These are phyloP conservation scores for Irpex sp. DNA, from an alignment of 1,284 basidiomycete genomes.

Conservation along the genomic window DNA sequence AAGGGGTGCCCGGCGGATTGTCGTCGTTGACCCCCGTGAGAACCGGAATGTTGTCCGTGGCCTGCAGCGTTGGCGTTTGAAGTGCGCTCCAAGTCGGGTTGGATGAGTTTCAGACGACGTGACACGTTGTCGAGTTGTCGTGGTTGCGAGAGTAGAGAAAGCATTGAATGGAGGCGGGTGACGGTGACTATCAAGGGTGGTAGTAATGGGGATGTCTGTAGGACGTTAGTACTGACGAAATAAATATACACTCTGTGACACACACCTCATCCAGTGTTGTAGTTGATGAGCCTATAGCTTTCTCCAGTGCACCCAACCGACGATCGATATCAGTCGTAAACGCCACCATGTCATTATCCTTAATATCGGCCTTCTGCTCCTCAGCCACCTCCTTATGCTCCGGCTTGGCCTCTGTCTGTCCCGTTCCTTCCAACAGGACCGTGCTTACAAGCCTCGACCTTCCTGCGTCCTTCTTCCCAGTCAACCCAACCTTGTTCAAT, in stretches of 20 bases:
- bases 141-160: conserved; percentile 90
- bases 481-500: conserved; percentile 45
- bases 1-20: conserved; percentile 13
- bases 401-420: conserved; percentile 20
- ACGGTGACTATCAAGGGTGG: conserved; percentile 82
- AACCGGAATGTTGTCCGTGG: conserved; percentile 32
- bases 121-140: conserved; percentile 97
- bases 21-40: conserved; percentile 25
- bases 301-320: conserved; percentile 78
- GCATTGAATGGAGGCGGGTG: conserved; percentile 78
- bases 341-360: conserved; percentile 31
- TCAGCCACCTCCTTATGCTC: conserved; percentile 12
- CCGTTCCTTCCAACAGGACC: conserved; percentile 38
- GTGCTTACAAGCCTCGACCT: conserved; percentile 61
- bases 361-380: conserved; percentile 17
- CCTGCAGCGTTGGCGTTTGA: conserved; percentile 46
- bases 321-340: conserved; percentile 64
- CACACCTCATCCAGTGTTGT: conserved; percentile 70
- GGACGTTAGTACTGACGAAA: neutral
- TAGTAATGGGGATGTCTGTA: conserved; percentile 62
- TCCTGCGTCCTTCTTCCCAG: conserved; percentile 58
- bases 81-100: conserved; percentile 89
- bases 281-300: conserved; percentile 71
- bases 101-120: conserved; percentile 86
- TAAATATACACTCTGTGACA: conserved; percentile 11